Percentiles rank a stretch among this genome's conserved stretches.
Evolutionary conservation across 208 protist species (phyloP).

Genomic region (Zelonia costaricensis): DNA sequence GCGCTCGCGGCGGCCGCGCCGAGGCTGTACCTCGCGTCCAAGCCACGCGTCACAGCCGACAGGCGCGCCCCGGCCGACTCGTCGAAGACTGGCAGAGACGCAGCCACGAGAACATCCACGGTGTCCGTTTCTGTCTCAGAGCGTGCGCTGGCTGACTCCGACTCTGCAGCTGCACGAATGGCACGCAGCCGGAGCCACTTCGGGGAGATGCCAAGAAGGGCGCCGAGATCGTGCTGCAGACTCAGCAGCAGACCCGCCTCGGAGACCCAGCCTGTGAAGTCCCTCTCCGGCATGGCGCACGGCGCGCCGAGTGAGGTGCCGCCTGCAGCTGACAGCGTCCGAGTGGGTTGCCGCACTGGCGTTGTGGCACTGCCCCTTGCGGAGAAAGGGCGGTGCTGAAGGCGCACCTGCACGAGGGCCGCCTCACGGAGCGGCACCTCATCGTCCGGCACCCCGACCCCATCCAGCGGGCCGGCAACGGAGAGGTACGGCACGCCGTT

Average conservation of each 20-base stretch:
- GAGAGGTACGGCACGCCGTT: neutral
- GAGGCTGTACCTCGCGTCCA: neutral
- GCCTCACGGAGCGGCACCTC: constrained; percentile 3
- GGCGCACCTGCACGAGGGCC: constrained; percentile 8
- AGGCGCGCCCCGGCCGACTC: too few species aligned
- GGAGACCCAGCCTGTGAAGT: constrained; percentile 1
- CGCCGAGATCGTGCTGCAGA: constrained; percentile 14
- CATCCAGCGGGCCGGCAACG: constrained; percentile 12
- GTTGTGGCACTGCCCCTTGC: neutral
- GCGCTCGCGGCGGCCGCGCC: too few species aligned
- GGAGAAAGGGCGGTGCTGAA: neutral
- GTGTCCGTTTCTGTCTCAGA: neutral
- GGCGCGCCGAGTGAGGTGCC: neutral
- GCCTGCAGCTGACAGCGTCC: too few species aligned
- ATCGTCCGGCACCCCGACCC: neutral
- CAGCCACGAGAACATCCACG: neutral
- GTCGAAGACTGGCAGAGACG: constrained; percentile 3
- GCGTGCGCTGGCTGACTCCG: neutral
- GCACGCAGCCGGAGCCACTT: constrained; percentile 9
- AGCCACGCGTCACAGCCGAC: too few species aligned
- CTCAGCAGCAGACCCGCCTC: constrained; percentile 10
- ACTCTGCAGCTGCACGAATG: neutral
- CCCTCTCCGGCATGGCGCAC: neutral
- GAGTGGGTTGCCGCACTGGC: neutral
- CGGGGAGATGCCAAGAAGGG: constrained; percentile 16